These are phyloP conservation scores for Aspergillus sp. DNA, from an alignment of 2,329 filamentous ascomycete genomes.

Conservation along the genomic window DNA sequence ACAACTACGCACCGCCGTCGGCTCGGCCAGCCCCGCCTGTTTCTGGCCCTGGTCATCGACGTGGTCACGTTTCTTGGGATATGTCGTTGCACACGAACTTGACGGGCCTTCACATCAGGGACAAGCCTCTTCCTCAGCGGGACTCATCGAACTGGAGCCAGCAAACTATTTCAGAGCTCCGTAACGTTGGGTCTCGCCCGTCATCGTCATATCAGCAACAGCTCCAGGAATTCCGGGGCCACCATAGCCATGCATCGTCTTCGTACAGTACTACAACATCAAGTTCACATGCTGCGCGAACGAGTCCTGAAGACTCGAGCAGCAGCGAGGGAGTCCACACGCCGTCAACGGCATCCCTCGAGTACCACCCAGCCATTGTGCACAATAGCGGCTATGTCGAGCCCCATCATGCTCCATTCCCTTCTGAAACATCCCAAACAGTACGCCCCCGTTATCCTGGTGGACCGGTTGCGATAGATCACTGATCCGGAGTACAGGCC, in stretches of 20 bases:
- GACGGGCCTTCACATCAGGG: constrained; percentile 44
- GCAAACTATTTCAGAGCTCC: constrained; percentile 44
- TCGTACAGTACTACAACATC: constrained; percentile 24
- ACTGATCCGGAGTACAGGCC: constrained; percentile 33
- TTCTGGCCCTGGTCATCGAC: constrained; percentile 45
- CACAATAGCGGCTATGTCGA: constrained; percentile 50
- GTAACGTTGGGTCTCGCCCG: constrained; percentile 37
- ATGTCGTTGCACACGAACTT: constrained; percentile 46
- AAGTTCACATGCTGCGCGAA: constrained; percentile 34
- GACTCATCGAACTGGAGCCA: constrained; percentile 45
- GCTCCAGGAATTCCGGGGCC: constrained; percentile 28
- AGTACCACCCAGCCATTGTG: constrained; percentile 50
- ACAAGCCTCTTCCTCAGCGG: constrained; percentile 33
- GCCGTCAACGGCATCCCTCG: constrained; percentile 47
- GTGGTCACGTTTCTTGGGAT: constrained; percentile 51
- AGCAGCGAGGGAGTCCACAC: constrained; percentile 51
- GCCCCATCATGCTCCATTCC: constrained; percentile 36
- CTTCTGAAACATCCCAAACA: constrained; percentile 38
- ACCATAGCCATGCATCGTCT: constrained; percentile 24
- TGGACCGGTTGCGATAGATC: constrained; percentile 26
- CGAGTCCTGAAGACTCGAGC: constrained; percentile 50
- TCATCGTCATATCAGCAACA: constrained; percentile 35
- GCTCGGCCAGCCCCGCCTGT: constrained; percentile 42
- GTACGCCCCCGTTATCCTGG: constrained; percentile 36
- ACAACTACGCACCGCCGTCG: constrained; percentile 33